Conservation (phyloP, 1,284 basidiomycete genomes). For the Ustilago cynodontis region DNA sequence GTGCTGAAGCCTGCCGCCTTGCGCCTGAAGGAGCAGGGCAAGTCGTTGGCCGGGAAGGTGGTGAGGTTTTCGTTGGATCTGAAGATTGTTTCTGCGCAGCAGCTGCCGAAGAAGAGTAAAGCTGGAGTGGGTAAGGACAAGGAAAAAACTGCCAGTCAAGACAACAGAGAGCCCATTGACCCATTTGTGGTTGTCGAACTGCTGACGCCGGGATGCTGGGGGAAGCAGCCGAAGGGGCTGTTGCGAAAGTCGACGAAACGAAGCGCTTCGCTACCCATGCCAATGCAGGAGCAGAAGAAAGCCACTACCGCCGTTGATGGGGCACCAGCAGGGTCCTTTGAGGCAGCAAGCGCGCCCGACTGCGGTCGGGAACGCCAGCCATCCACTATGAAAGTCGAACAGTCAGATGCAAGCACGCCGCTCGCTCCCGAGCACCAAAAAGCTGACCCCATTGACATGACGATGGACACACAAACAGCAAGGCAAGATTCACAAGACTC, state of each 20-base stretch:
- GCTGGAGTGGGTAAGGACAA: slow-evolving; percentile 45
- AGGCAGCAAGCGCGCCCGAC: not conserved
- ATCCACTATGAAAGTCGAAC: not conserved
- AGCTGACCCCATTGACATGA: not conserved
- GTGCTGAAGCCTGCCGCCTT: slow-evolving; percentile 89
- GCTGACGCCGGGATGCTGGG: slow-evolving; percentile 55
- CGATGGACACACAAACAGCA: not conserved
- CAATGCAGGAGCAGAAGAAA: not conserved
- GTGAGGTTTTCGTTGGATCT: slow-evolving; percentile 55
- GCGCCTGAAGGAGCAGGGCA: slow-evolving; percentile 73
- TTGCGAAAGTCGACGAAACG: slow-evolving; percentile 19
- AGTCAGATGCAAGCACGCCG: not conserved
- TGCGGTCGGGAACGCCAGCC: not conserved
- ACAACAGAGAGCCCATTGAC: slow-evolving; percentile 51
- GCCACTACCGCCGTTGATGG: not conserved
- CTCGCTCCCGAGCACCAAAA: not conserved
- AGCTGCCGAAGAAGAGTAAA: slow-evolving; percentile 76
- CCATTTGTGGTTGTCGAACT: slow-evolving; percentile 60
- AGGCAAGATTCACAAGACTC: not conserved
- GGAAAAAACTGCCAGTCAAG: slow-evolving; percentile 28
- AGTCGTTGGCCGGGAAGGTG: slow-evolving; percentile 32
- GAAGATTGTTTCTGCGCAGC: slow-evolving; percentile 87
- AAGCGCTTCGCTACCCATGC: not conserved
- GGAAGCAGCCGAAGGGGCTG: slow-evolving; percentile 48
- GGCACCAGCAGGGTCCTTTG: not conserved